Evolutionary conservation across 352 stramenopile species (phyloP).

Genomic region (Phytophthora multivora): DNA sequence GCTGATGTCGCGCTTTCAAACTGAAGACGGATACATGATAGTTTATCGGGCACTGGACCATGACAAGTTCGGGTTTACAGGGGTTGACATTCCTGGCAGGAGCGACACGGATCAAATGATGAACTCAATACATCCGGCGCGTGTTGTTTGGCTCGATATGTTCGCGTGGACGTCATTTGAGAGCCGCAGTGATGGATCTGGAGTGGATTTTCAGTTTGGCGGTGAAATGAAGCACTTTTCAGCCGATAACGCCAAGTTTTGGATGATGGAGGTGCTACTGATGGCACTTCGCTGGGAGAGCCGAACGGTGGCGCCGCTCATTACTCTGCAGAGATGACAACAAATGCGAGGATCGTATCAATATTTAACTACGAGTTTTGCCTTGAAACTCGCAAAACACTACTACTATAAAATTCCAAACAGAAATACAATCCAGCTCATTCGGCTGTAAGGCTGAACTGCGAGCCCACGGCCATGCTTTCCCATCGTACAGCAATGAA

Average conservation of each 20-base stretch:
- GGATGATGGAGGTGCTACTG: conserved; percentile 41
- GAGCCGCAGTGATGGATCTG: conserved; percentile 15
- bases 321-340: conserved; percentile 26
- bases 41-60: conserved; percentile 48
- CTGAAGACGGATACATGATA: conserved; percentile 37
- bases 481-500: conserved; percentile 76
- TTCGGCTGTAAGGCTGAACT: conserved; percentile 44
- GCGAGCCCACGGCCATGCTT: conserved; percentile 57
- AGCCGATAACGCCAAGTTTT: conserved; percentile 36
- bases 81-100: conserved; percentile 1
- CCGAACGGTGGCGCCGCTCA: conserved; percentile 24
- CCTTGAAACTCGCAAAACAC: too few species aligned
- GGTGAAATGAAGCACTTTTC: conserved; percentile 40
- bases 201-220: conserved; percentile 33
- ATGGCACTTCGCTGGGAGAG: conserved; percentile 40
- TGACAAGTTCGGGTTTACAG: conserved; percentile 24
- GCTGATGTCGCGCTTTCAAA: conserved; percentile 44
- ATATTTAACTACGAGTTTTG: conserved; percentile 14
- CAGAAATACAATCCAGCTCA: conserved; percentile 12
- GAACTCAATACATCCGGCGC: background rate
- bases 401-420: background rate
- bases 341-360: background rate
- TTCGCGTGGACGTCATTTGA: conserved; percentile 40
- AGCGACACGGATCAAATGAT: background rate
- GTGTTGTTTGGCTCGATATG: conserved; percentile 40